Evolutionary conservation across 805 yeast species (phyloP), one percentile per base, ranked within the genome.

Genomic region (Candida suzukii): DNA sequence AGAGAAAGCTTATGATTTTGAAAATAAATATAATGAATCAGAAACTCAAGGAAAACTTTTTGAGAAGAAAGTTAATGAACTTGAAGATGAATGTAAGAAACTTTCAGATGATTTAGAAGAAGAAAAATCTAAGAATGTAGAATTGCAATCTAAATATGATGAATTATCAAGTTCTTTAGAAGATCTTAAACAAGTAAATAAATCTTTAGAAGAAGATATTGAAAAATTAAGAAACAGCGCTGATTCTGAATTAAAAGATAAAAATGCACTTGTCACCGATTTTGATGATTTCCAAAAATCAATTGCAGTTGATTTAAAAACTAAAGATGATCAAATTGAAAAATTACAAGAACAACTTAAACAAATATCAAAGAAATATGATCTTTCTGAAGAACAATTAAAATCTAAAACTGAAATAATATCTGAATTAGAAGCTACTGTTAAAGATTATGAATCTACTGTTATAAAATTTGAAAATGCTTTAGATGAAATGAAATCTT

Each of bases 21-120:
- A 52, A 55, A 19, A 48, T 46, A 31, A 48, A 44, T 16, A 9
- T 32, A 17, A 29, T 16, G 32, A 29, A 11, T 29, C 32, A 6
- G 45, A 44, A 14, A 38, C 56, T 12, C 48, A 51, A 21, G 40
- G 43, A 7, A 37, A 34, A 14, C 28, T 56, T 25, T 43, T 42
- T 26, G 42, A 35, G 13, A 53, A 56, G 32, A 45, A 53, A 0
- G n/a, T 29, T 1, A 19, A 41, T 6, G 31, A 29, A n/a, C 19
- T 29, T n/a, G 19, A 29, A 14, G n/a, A n/a, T 29, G 31, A 11
- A 4, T 29, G 18, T n/a, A 4, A 26, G 29, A 5, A 26, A 12
- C 29, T 26, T 10, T 26, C 29, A 39, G 50, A 11, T 6, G 47
- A 18, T 39, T 43, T 18, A 43, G 56, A 20, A 53, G 50, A n/a